phyloP scores from a whole-genome alignment of 2,329 filamentous ascomycete species.

The Diaporthe sp. region DNA sequence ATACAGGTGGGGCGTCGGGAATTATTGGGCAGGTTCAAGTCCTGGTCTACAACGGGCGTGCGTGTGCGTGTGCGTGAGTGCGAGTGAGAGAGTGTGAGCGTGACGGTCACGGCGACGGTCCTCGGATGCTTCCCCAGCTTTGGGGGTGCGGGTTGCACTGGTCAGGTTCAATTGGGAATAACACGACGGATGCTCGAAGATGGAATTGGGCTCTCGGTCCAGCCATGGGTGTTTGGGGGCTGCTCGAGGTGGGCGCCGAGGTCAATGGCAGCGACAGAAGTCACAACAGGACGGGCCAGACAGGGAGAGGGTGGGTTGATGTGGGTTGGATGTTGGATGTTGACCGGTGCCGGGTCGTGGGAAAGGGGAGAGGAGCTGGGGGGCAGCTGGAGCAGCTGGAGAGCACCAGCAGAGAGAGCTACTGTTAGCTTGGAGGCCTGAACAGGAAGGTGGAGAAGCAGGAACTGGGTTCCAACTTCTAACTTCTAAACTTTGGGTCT shows the following conservation, averaged over 20 bases:
- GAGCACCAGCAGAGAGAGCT: slow-evolving; percentile 10
- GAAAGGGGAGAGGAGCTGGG: slow-evolving; percentile 30
- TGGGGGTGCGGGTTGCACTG: not conserved
- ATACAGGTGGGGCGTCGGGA: slow-evolving; percentile 30
- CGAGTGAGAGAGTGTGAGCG: not conserved
- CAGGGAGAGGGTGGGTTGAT: slow-evolving; percentile 6
- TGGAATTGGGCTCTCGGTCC: not conserved
- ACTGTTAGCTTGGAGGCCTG: slow-evolving; percentile 29
- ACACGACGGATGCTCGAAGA: not conserved
- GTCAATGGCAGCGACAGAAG: slow-evolving; percentile 24
- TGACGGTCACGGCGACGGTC: not conserved
- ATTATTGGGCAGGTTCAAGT: slow-evolving; percentile 19
- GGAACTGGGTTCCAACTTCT: slow-evolving; percentile 15
- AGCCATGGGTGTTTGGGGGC: slow-evolving; percentile 28
- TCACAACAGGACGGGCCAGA: slow-evolving; percentile 14
- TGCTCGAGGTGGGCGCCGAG: not conserved
- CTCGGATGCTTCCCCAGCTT: not conserved
- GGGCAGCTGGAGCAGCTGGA: slow-evolving; percentile 10
- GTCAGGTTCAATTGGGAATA: slow-evolving; percentile 11
- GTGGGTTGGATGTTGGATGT: slow-evolving; percentile 22
- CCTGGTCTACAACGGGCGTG: not conserved
- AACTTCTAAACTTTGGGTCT: slow-evolving; percentile 8
- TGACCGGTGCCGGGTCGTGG: slow-evolving; percentile 10
- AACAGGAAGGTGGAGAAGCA: slow-evolving; percentile 30
- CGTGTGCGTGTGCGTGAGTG: not conserved